Percentiles rank a stretch among this genome's conserved stretches.
Conservation (phyloP, 1,284 basidiomycete genomes). For the Cryptococcus depauperatus region DNA sequence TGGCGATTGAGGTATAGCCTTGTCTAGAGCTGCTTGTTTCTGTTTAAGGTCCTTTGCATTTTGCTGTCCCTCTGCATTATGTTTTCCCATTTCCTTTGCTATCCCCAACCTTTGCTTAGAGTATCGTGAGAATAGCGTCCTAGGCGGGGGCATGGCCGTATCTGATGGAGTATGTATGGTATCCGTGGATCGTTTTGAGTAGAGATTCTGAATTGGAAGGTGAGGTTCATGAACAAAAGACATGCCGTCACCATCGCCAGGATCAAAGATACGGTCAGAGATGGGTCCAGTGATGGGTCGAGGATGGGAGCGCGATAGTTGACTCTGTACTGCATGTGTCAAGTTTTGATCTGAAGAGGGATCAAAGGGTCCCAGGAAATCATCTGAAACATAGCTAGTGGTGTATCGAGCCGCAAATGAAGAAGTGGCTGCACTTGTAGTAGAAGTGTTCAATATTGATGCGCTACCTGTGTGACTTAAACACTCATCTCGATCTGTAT, state of each 20-base stretch:
- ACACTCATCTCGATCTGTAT: slow-evolving; percentile 3
- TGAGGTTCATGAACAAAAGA: slow-evolving; percentile 9
- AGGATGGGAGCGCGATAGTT: slow-evolving; percentile 12
- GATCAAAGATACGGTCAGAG: too few species aligned
- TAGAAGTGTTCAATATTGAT: slow-evolving; percentile 6
- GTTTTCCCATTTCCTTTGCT: slow-evolving; percentile 13
- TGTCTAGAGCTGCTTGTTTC: too few species aligned
- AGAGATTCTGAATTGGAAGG: slow-evolving; percentile 10
- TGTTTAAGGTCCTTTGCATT: too few species aligned
- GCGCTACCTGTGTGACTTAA: slow-evolving; percentile 7
- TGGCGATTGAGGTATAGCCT: too few species aligned
- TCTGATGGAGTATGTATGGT: slow-evolving; percentile 13
- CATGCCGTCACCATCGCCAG: too few species aligned
- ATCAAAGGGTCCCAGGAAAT: slow-evolving; percentile 9
- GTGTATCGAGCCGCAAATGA: background rate
- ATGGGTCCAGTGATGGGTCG: slow-evolving; percentile 11
- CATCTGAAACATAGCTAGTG: background rate
- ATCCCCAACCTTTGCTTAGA: slow-evolving; percentile 13
- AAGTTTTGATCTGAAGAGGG: slow-evolving; percentile 4
- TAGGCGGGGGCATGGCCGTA: background rate
- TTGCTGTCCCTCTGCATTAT: slow-evolving; percentile 4
- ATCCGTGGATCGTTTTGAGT: slow-evolving; percentile 16
- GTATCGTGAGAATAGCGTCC: slow-evolving; percentile 6
- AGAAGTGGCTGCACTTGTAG: background rate
- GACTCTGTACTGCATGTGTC: background rate